Percentiles rank a stretch among this genome's conserved stretches.
Evolutionary conservation across 257 asterid genomes (phyloP).

Genomic region (Oldenlandia corymbosa): DNA sequence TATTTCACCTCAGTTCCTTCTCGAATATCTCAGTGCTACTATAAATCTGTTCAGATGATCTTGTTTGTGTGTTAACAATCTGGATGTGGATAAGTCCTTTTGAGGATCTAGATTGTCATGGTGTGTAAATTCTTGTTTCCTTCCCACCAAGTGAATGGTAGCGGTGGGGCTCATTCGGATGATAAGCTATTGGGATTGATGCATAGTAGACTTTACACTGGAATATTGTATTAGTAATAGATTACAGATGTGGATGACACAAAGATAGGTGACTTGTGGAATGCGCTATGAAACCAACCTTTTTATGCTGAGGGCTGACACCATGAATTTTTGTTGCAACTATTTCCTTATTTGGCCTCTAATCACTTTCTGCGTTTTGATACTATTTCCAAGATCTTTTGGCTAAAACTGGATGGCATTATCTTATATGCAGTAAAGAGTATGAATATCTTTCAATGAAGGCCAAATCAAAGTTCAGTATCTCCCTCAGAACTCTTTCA

Average conservation of each 20-base stretch:
- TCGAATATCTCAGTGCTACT: too few relatives aligned
- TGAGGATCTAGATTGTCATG: background rate
- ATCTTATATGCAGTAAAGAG: slow-evolving; percentile 46
- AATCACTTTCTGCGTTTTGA: background rate
- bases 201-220: background rate
- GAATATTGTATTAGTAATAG: background rate
- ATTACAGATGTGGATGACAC: too few relatives aligned
- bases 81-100: background rate
- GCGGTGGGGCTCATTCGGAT: background rate
- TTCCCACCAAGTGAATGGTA: background rate
- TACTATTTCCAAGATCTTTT: background rate
- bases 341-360: background rate
- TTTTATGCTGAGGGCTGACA: background rate
- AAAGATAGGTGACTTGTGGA: background rate
- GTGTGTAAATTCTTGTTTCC: background rate
- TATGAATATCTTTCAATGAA: slow-evolving; percentile 65
- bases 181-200: background rate
- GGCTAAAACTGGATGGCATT: background rate
- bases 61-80: background rate
- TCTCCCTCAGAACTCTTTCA: slow-evolving; percentile 60
- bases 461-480: slow-evolving; percentile 66
- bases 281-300: background rate
- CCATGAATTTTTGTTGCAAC: background rate
- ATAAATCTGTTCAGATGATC: background rate
- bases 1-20: too few relatives aligned